Evolutionary conservation across 768 basidiomycete genomes (phyloP).

Genomic region (Mycena sanguinolenta): DNA sequence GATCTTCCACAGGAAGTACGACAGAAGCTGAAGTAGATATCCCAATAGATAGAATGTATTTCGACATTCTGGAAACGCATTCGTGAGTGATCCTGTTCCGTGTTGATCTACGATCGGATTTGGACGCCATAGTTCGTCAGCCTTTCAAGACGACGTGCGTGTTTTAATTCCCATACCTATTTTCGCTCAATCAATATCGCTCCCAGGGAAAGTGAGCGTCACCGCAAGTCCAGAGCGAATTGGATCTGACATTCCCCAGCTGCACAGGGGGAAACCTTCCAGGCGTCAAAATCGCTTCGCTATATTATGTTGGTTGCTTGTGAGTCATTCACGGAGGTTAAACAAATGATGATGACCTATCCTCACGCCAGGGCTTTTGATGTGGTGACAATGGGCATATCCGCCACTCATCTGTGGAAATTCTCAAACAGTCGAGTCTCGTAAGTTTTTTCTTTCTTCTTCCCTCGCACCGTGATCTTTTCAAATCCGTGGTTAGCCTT

Average conservation of each 20-base stretch:
- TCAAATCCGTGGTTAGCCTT: not conserved
- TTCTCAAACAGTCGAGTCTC: slow-evolving; percentile 23
- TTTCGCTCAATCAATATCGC: not conserved
- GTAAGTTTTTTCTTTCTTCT: not conserved
- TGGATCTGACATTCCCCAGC: not conserved
- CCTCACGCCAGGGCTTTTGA: slow-evolving; percentile 15
- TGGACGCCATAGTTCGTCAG: not conserved
- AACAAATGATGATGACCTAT: not conserved
- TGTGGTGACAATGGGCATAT: slow-evolving; percentile 16
- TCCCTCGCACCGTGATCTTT: no score
- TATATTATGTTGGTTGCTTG: slow-evolving; percentile 22
- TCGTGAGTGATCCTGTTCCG: slow-evolving; percentile 8
- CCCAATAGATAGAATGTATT: not conserved
- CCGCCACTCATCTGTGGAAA: slow-evolving; percentile 22
- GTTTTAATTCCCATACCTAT: not conserved
- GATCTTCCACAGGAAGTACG: not conserved
- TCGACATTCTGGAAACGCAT: slow-evolving; percentile 17
- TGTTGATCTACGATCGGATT: no score
- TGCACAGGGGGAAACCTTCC: slow-evolving; percentile 15
- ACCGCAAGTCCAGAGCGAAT: not conserved
- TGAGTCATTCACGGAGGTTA: not conserved
- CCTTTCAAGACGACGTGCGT: not conserved
- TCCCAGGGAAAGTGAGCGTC: not conserved
- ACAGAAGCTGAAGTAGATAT: not conserved
- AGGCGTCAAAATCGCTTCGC: slow-evolving; percentile 16